phyloP scores from a whole-genome alignment of 1,284 basidiomycete species.

The Inonotus obliquus region DNA sequence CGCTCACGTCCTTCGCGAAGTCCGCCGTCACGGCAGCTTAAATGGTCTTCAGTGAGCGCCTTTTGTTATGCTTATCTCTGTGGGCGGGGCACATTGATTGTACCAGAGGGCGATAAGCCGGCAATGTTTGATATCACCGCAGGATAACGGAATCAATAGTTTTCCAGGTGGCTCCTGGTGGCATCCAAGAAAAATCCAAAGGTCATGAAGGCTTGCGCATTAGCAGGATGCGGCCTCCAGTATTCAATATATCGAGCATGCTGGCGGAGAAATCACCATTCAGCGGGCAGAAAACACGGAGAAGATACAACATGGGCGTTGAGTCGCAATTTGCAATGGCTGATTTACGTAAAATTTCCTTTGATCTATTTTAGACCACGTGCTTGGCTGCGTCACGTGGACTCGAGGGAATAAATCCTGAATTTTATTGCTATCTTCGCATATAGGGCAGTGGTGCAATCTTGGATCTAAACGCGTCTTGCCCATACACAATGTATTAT shows the following conservation, averaged over 20 bases:
- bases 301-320: too few relatives aligned
- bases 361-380: background rate
- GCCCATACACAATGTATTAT: too few relatives aligned
- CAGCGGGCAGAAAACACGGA: background rate
- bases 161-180: background rate
- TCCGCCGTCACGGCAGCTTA: background rate
- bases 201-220: background rate
- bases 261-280: background rate
- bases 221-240: too few relatives aligned
- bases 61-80: background rate
- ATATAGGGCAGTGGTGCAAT: too few relatives aligned
- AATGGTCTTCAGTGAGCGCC: background rate
- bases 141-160: background rate
- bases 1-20: background rate
- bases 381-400: background rate
- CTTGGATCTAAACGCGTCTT: too few relatives aligned
- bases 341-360: background rate
- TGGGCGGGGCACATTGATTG: background rate
- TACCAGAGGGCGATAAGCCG: background rate
- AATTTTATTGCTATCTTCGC: too few relatives aligned
- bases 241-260: background rate
- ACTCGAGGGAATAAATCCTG: too few relatives aligned
- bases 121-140: background rate
- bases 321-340: background rate
- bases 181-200: background rate